Percentiles rank a stretch among this genome's conserved stretches.
phyloP scores from a whole-genome alignment of 352 stramenopile species.

The Globisporangium spiculum region DNA sequence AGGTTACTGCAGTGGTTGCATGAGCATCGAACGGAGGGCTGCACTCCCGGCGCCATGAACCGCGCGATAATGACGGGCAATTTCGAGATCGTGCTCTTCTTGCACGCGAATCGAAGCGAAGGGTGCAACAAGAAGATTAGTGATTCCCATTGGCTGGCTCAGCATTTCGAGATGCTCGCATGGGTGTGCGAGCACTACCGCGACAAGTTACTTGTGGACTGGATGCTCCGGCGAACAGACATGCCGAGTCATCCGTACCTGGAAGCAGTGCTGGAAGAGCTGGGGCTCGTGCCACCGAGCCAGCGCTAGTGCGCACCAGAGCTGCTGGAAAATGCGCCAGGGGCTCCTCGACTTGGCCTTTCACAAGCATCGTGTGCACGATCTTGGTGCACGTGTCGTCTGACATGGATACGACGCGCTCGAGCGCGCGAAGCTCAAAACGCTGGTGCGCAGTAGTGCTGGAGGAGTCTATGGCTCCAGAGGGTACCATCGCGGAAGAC shows the following conservation, averaged over 20 bases:
- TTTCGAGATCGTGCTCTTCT: neutral
- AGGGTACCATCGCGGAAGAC: too few species aligned
- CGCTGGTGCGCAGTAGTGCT: neutral
- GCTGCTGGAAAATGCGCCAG: constrained; percentile 21
- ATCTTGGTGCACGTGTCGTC: constrained; percentile 12
- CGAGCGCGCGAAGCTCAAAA: neutral
- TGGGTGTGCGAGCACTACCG: neutral
- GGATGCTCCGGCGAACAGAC: neutral
- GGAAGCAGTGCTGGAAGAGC: neutral
- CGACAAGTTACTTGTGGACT: neutral
- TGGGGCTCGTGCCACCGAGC: neutral
- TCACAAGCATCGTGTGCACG: constrained; percentile 14
- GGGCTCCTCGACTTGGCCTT: constrained; percentile 7
- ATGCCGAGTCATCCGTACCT: neutral
- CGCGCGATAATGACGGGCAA: neutral
- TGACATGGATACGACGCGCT: neutral
- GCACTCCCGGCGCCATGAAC: neutral
- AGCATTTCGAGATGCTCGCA: neutral
- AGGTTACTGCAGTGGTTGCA: neutral
- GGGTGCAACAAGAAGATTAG: neutral
- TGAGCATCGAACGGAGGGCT: neutral
- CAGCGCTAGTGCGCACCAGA: constrained; percentile 18
- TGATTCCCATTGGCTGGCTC: neutral
- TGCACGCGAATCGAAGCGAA: neutral
- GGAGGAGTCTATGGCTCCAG: too few species aligned